Conservation (phyloP, 495 filamentous ascomycete species). For the Pseudevernia furfuracea region DNA sequence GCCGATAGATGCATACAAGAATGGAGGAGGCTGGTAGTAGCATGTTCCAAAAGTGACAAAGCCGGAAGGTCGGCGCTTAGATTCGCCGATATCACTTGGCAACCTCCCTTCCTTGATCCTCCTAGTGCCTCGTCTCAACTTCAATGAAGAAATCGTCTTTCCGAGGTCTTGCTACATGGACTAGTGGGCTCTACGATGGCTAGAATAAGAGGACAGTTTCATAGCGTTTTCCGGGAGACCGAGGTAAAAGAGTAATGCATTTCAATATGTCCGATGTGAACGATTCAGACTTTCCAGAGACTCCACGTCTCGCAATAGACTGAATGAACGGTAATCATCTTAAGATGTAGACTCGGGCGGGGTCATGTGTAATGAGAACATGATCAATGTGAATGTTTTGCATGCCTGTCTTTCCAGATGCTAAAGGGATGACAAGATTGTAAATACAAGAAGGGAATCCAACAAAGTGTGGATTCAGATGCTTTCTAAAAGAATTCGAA, state of each 20-base stretch:
- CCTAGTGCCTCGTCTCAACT: too few relatives aligned
- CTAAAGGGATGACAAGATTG: conserved; percentile 9
- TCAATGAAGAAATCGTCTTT: not conserved
- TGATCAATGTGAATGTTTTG: conserved; percentile 2
- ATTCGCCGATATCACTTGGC: conserved; percentile 11
- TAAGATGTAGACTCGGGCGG: not conserved
- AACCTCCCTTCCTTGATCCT: not conserved
- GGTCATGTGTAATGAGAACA: not conserved
- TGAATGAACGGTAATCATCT: not conserved
- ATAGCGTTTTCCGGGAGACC: not conserved
- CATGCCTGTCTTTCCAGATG: conserved; percentile 13
- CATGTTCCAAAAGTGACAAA: not conserved
- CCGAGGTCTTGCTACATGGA: not conserved
- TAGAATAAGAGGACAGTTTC: not conserved
- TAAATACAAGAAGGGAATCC: conserved; percentile 15
- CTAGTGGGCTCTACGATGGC: not conserved
- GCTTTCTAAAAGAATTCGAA: not conserved
- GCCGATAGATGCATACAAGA: conserved; percentile 5
- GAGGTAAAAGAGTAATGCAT: not conserved
- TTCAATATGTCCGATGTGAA: not conserved
- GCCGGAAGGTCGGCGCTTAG: not conserved
- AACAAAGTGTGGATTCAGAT: not conserved
- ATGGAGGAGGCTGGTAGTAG: conserved; percentile 8
- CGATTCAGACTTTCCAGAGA: not conserved
- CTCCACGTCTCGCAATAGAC: not conserved